phyloP scores from a whole-genome alignment of 2,329 filamentous ascomycete species.

The Laburnicola sp. region DNA sequence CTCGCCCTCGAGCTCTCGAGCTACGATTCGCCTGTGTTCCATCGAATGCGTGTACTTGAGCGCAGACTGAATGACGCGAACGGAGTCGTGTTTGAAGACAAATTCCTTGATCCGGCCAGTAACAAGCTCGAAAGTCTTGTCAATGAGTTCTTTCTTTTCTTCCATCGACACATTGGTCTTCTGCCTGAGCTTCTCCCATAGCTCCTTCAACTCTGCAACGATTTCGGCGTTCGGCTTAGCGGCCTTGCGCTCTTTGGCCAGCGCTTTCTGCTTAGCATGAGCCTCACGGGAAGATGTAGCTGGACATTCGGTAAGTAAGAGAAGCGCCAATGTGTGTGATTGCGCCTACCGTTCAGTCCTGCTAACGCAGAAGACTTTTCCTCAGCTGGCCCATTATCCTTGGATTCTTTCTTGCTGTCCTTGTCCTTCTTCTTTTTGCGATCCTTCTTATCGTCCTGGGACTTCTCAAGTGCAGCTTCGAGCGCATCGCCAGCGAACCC shows the following conservation, averaged over 20 bases:
- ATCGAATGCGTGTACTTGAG: constrained; percentile 85
- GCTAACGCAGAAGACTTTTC: constrained; percentile 28
- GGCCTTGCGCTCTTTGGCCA: constrained; percentile 85
- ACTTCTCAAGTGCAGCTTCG: constrained; percentile 15
- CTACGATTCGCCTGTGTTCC: constrained; percentile 83
- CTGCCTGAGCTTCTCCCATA: constrained; percentile 90
- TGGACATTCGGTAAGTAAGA: constrained; percentile 36
- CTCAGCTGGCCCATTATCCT: constrained; percentile 19
- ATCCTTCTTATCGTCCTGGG: constrained; percentile 26
- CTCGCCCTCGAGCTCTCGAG: constrained; percentile 79
- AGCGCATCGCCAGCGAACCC: constrained; percentile 16
- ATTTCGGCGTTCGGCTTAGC: constrained; percentile 91
- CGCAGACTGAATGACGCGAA: constrained; percentile 94
- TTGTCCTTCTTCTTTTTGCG: constrained; percentile 20
- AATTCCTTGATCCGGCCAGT: constrained; percentile 92
- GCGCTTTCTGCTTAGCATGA: constrained; percentile 88
- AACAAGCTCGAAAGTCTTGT: constrained; percentile 88
- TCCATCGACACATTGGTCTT: constrained; percentile 93
- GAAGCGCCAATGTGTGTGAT: neutral
- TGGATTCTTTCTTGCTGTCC: constrained; percentile 32
- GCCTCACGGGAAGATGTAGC: constrained; percentile 79
- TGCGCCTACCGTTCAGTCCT: constrained; percentile 31
- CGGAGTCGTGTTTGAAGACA: constrained; percentile 96
- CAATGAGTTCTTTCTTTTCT: constrained; percentile 82
- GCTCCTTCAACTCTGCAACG: constrained; percentile 86